Conservation (phyloP, 306 rosid species). For the Acacia acuminata region DNA sequence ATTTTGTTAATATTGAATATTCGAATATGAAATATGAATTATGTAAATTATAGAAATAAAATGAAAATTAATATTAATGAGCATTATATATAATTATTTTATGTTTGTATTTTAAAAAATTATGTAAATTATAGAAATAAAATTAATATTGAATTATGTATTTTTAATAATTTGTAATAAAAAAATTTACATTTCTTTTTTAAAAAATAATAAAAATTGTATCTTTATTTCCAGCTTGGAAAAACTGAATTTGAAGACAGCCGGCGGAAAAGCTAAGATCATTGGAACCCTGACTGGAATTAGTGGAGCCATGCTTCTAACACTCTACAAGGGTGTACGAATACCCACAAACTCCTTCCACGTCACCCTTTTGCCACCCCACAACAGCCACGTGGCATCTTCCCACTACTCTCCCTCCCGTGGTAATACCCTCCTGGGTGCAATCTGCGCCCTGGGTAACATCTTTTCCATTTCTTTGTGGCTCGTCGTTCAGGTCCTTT, state of each 20-base stretch:
- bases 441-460: constrained; percentile 26
- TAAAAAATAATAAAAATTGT: background rate
- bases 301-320: constrained; percentile 51
- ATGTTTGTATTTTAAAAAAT: too few species aligned
- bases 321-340: constrained; percentile 41
- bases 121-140: too few species aligned
- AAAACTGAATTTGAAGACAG: constrained; percentile 22
- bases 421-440: background rate
- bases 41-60: too few species aligned
- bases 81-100: too few species aligned
- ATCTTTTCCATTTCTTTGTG: constrained; percentile 36
- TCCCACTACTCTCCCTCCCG: background rate
- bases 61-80: too few species aligned
- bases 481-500: constrained; percentile 52
- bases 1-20: too few species aligned
- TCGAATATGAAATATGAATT: too few species aligned
- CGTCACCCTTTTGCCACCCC: constrained; percentile 17
- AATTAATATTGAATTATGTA: too few species aligned
- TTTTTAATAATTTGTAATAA: too few species aligned
- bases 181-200: too few species aligned
- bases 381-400: background rate
- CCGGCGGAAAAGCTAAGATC: constrained; percentile 43
- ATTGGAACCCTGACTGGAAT: constrained; percentile 39
- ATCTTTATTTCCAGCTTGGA: constrained; percentile 17
- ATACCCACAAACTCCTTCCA: constrained; percentile 22